A percentile compares a stretch with the other conserved stretches of the same genome.
Evolutionary conservation across 768 basidiomycete genomes (phyloP).

Genomic region (Kwoniella dendrophila): DNA sequence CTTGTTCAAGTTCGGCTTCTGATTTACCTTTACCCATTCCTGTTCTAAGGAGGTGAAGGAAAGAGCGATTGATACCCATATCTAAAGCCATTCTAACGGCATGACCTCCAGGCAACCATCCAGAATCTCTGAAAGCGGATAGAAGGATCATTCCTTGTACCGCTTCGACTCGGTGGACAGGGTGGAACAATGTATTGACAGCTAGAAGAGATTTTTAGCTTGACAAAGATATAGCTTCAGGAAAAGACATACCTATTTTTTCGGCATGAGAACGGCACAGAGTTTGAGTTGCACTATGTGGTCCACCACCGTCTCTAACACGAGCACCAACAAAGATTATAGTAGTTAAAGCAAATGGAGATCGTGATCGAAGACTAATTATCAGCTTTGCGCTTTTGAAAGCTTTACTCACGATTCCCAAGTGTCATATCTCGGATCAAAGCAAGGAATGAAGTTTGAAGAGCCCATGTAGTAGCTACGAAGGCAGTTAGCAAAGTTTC

Average conservation of each 20-base stretch:
- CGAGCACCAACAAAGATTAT: constrained; percentile 93
- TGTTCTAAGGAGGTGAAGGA: constrained; percentile 72
- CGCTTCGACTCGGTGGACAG: constrained; percentile 76
- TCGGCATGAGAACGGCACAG: constrained; percentile 83
- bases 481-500: constrained; percentile 16
- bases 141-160: constrained; percentile 93
- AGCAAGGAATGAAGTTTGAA: constrained; percentile 85
- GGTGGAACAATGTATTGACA: constrained; percentile 81
- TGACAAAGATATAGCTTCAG: not conserved
- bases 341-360: constrained; percentile 87
- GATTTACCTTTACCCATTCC: constrained; percentile 72
- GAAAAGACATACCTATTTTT: constrained; percentile 36
- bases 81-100: constrained; percentile 98
- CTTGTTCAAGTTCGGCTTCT: constrained; percentile 63
- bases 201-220: constrained; percentile 48
- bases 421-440: constrained; percentile 78
- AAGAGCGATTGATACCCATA: constrained; percentile 87
- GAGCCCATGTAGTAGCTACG: constrained; percentile 88
- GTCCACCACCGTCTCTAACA: constrained; percentile 85
- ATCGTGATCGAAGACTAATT: constrained; percentile 70
- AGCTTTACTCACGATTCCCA: constrained; percentile 63
- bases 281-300: constrained; percentile 69
- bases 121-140: constrained; percentile 92
- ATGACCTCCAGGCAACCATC: constrained; percentile 90
- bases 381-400: not conserved